A percentile compares a stretch with the other conserved stretches of the same genome.
Evolutionary conservation across 2,329 filamentous ascomycete genomes (phyloP).

Genomic region (Sarocladiaceae sp.): DNA sequence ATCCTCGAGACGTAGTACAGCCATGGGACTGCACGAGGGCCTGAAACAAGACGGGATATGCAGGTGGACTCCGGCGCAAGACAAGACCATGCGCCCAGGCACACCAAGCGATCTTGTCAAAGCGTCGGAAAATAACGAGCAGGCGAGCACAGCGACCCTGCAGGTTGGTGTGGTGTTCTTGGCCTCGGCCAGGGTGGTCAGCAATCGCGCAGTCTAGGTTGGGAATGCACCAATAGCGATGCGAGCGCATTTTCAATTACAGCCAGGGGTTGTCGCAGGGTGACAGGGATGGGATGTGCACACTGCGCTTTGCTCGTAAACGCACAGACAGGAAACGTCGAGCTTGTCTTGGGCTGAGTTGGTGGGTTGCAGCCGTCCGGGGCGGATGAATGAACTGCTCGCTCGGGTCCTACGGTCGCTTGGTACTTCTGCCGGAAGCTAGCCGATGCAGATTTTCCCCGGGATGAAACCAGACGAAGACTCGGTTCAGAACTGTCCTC

Average conservation of each 20-base stretch:
- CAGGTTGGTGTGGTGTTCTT: neutral
- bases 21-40: neutral
- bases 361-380: neutral
- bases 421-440: neutral
- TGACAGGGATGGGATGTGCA: neutral
- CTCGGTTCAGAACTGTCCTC: neutral
- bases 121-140: slow-evolving; percentile 5
- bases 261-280: slow-evolving; percentile 5
- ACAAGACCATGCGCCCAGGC: neutral
- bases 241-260: slow-evolving; percentile 1
- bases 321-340: neutral
- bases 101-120: neutral
- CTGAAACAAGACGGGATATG: neutral
- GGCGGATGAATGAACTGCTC: neutral
- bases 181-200: neutral
- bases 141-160: neutral
- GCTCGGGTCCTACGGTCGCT: neutral
- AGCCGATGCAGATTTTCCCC: neutral
- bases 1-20: neutral
- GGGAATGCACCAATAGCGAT: neutral
- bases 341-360: neutral
- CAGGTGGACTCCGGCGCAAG: neutral
- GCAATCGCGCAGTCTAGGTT: neutral
- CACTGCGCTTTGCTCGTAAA: neutral
- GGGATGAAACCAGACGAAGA: neutral